Percentiles rank a stretch among this genome's conserved stretches.
phyloP scores from a whole-genome alignment of 2,329 filamentous ascomycete genomes.

The Xylaria sp. region DNA sequence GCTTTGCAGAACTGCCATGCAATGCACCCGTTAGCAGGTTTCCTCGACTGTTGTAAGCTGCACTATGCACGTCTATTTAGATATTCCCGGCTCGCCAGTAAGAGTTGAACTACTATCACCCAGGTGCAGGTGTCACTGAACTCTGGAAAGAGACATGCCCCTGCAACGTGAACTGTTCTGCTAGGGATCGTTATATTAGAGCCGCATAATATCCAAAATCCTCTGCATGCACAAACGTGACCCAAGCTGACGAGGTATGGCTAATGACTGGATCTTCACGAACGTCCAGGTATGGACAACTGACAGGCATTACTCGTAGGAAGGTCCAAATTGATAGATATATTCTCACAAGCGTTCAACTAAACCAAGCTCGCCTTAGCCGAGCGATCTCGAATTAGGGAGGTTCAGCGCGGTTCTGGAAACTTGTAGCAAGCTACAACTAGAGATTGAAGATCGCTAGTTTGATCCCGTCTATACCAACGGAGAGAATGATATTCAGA shows the following conservation, averaged over 20 bases:
- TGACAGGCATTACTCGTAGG: neutral
- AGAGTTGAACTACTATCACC: conserved; percentile 6
- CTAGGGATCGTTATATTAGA: conserved; percentile 19
- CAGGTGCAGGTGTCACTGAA: conserved; percentile 13
- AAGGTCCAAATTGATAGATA: neutral
- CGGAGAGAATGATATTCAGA: neutral
- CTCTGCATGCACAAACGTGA: conserved; percentile 5
- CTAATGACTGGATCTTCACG: neutral
- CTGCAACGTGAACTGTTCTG: conserved; percentile 4
- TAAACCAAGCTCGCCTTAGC: neutral
- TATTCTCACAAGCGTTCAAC: neutral
- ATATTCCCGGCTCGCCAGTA: conserved; percentile 11
- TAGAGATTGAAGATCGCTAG: neutral
- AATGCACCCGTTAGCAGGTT: conserved; percentile 21
- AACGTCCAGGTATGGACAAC: neutral
- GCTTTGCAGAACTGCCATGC: conserved; percentile 29
- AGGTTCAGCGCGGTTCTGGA: neutral
- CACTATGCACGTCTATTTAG: conserved; percentile 10
- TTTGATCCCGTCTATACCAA: neutral
- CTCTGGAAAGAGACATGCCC: neutral
- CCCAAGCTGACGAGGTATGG: neutral
- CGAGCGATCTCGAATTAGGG: neutral
- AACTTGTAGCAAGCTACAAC: neutral
- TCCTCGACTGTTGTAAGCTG: conserved; percentile 21
- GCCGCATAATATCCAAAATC: conserved; percentile 19